Conservation (phyloP, 176 grass and related monocot species). For the Poa annua region DNA sequence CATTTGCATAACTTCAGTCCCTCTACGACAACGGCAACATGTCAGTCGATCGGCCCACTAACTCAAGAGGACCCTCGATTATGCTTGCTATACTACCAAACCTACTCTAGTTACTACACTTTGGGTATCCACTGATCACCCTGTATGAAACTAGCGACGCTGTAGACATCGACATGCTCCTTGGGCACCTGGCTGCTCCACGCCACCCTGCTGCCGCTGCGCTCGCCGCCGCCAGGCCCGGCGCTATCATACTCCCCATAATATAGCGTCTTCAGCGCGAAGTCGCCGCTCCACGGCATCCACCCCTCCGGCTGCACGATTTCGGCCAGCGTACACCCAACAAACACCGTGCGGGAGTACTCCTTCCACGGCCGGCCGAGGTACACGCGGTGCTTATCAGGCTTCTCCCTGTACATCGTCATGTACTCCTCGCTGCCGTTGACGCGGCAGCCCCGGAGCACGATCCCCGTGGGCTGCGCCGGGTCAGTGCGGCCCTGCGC, state of each 20-base stretch:
- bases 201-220: constrained; percentile 51
- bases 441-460: constrained; percentile 68
- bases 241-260: constrained; percentile 75
- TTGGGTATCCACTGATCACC: constrained; percentile 78
- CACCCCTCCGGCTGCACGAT: constrained; percentile 84
- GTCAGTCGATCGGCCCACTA: neutral
- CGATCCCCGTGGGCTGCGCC: constrained; percentile 85
- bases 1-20: neutral
- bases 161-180: constrained; percentile 71
- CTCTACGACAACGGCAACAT: neutral
- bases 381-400: constrained; percentile 66
- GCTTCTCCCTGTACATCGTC: constrained; percentile 51
- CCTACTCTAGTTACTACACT: neutral
- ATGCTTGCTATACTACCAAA: neutral
- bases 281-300: constrained; percentile 76
- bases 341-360: constrained; percentile 86
- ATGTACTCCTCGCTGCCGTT: constrained; percentile 95
- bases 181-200: constrained; percentile 87
- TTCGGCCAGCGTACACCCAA: constrained; percentile 61
- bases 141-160: constrained; percentile 83
- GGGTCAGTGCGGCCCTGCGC: constrained; percentile 95
- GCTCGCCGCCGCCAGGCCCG: constrained; percentile 53
- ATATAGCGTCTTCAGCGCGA: constrained; percentile 86
- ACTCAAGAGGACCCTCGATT: neutral
- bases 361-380: constrained; percentile 89